phyloP scores from a whole-genome alignment of 441 rosid species.

The Eugenia klotzschiana region DNA sequence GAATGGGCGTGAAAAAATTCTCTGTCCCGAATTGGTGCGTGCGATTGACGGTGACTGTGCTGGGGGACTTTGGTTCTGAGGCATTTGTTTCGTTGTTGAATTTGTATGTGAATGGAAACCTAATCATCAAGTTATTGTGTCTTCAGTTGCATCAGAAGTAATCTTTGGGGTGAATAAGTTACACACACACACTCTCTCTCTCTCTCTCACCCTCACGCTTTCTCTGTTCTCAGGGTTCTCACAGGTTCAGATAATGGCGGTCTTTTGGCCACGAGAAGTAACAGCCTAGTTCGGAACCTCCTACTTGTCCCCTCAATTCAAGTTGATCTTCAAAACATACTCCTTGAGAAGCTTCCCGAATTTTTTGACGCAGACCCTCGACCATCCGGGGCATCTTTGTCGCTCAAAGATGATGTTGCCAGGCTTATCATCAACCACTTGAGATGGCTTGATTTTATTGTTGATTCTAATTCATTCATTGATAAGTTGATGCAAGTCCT shows the following conservation, averaged over 20 bases:
- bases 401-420: constrained; percentile 52
- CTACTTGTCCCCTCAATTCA: constrained; percentile 58
- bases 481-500: constrained; percentile 64
- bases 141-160: not conserved
- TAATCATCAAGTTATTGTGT: not conserved
- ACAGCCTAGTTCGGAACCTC: constrained; percentile 48
- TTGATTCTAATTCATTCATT: constrained; percentile 34
- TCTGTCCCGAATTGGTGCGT: not conserved
- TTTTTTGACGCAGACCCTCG: constrained; percentile 29
- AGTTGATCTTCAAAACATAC: constrained; percentile 45
- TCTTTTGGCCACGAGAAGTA: constrained; percentile 15
- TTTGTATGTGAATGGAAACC: not conserved
- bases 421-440: constrained; percentile 63
- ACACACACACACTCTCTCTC: not conserved
- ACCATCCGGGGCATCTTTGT: constrained; percentile 9
- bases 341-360: constrained; percentile 76
- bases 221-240: constrained; percentile 28
- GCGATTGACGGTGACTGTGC: not conserved
- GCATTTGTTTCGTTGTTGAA: not conserved
- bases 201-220: not conserved
- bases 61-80: not conserved
- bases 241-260: constrained; percentile 22
- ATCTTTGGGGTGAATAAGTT: not conserved
- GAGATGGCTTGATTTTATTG: constrained; percentile 72
- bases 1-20: not conserved